A percentile compares a stretch with the other conserved stretches of the same genome.
These are phyloP conservation scores for Cyberlindnera subsufficiens DNA, from an alignment of 805 yeast species.

Conservation along the genomic window DNA sequence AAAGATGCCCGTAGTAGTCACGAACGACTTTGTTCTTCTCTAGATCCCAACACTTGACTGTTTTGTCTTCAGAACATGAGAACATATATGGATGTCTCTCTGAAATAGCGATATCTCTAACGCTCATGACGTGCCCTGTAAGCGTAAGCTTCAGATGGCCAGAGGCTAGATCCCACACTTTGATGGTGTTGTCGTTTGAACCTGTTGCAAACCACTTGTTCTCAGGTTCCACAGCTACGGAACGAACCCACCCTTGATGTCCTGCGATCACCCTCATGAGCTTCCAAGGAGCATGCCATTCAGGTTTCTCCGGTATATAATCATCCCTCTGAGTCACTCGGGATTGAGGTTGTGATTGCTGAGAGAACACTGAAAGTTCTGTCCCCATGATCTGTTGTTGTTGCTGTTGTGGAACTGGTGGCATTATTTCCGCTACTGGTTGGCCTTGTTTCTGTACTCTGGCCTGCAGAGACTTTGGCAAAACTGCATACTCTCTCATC, in stretches of 20 bases:
- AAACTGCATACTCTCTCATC: not conserved
- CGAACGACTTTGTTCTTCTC: conserved; percentile 78
- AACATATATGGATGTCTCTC: conserved; percentile 81
- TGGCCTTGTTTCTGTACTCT: conserved; percentile 1
- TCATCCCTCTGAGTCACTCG: conserved; percentile 12
- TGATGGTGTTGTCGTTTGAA: conserved; percentile 80
- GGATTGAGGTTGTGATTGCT: conserved; percentile 9
- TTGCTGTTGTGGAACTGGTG: not conserved
- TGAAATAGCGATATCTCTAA: conserved; percentile 70
- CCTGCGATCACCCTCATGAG: conserved; percentile 73
- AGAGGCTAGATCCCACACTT: conserved; percentile 83
- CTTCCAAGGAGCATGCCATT: conserved; percentile 65
- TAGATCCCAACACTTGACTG: conserved; percentile 93
- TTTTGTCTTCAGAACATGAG: conserved; percentile 88
- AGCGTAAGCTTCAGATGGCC: conserved; percentile 67
- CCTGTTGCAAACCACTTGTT: conserved; percentile 93
- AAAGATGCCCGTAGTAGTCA: conserved; percentile 90
- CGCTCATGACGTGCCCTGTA: conserved; percentile 89
- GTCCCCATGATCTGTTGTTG: not conserved
- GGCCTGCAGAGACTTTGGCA: conserved; percentile 13
- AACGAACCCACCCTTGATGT: conserved; percentile 89
- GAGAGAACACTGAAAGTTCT: conserved; percentile 2
- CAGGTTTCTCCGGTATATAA: conserved; percentile 20
- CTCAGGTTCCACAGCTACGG: conserved; percentile 78
- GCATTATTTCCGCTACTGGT: conserved; percentile 5